These are phyloP conservation scores for Syncephalastrum contaminatum DNA, from an alignment of 371 early-diverging fungal genomes.

Conservation along the genomic window DNA sequence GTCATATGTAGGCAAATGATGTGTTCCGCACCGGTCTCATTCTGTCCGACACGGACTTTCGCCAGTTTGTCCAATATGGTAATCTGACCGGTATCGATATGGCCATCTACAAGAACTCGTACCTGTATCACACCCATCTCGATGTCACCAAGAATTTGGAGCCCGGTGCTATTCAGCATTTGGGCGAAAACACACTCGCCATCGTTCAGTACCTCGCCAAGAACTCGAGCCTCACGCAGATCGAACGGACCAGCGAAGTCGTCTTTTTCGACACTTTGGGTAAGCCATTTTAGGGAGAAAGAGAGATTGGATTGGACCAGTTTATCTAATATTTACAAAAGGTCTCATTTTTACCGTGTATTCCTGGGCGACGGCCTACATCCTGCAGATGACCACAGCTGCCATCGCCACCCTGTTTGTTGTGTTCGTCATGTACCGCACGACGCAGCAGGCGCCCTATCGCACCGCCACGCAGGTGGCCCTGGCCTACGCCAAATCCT, in stretches of 20 bases:
- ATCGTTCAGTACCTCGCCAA: conserved; percentile 56
- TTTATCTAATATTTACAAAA: conserved; percentile 1
- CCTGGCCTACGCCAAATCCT: conserved; percentile 33
- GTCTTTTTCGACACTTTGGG: conserved; percentile 72
- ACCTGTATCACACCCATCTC: conserved; percentile 74
- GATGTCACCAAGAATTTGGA: conserved; percentile 62
- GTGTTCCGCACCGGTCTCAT: conserved; percentile 75
- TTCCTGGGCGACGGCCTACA: conserved; percentile 55
- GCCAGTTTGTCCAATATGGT: conserved; percentile 74
- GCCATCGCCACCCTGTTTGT: conserved; percentile 24
- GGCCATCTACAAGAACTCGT: conserved; percentile 73
- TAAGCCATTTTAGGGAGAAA: conserved; percentile 11
- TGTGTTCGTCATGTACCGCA: conserved; percentile 30
- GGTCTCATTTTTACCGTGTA: conserved; percentile 62
- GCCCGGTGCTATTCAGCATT: conserved; percentile 68
- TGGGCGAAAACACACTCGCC: conserved; percentile 69
- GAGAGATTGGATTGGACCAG: background rate
- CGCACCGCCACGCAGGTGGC: conserved; percentile 27
- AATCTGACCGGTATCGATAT: conserved; percentile 68
- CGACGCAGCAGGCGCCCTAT: conserved; percentile 37
- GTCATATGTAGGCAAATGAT: conserved; percentile 60
- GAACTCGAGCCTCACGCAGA: conserved; percentile 43
- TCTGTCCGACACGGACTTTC: conserved; percentile 75
- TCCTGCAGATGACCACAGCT: conserved; percentile 41
- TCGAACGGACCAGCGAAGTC: conserved; percentile 54